Conservation (phyloP, 1,139 yeast genomes). For the Scheffersomyces cryptocercus region DNA sequence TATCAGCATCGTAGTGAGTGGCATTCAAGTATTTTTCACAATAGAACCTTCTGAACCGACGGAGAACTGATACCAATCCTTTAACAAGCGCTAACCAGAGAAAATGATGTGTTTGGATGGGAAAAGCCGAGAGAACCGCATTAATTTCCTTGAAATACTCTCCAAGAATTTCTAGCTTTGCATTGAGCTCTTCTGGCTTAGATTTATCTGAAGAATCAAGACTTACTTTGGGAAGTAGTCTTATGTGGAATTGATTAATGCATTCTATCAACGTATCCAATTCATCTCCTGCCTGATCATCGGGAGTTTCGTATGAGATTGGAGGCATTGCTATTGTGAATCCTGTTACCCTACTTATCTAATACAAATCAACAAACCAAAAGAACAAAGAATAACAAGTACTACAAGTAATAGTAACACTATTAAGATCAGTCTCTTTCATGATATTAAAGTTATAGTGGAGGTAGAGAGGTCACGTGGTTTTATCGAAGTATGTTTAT, state of each 20-base stretch:
- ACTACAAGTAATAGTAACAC: no score
- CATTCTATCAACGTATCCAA: not conserved
- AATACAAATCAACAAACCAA: no score
- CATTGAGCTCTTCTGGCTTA: slow-evolving; percentile 8
- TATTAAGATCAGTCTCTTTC: no score
- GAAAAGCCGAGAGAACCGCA: slow-evolving; percentile 13
- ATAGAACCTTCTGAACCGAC: not conserved
- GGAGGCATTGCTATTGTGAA: no score
- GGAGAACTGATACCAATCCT: not conserved
- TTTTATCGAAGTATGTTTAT: no score
- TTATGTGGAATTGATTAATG: not conserved
- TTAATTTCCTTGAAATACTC: slow-evolving; percentile 20
- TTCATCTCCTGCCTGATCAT: not conserved
- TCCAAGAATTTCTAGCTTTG: slow-evolving; percentile 18
- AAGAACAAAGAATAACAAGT: no score
- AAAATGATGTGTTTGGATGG: slow-evolving; percentile 13
- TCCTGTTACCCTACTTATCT: no score
- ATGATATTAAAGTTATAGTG: no score
- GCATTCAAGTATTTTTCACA: slow-evolving; percentile 1
- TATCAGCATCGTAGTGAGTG: not conserved
- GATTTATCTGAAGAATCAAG: not conserved
- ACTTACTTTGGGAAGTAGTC: not conserved
- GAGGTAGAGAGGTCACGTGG: no score
- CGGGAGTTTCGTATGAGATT: not conserved
- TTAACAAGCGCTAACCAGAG: slow-evolving; percentile 17